Evolutionary conservation across 805 yeast species (phyloP), one percentile per base, ranked within the genome.

Genomic region (Blastobotrys attinorum): DNA sequence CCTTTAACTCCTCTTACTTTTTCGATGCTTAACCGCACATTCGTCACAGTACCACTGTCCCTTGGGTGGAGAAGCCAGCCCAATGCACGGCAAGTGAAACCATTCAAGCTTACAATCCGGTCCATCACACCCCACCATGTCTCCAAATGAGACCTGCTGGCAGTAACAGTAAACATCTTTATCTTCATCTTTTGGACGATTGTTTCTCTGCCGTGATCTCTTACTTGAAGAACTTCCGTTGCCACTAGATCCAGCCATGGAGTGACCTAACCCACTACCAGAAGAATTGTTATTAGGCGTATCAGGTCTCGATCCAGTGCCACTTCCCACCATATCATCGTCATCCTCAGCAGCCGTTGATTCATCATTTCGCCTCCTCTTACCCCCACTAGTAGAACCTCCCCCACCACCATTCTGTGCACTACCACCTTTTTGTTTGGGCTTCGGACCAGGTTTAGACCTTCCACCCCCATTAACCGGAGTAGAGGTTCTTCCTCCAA

Each of bases 111-210:
- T 80, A 67, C 97, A 90, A 46, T 81, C 78, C 29, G 85, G 89
- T 10, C 96, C 97, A 58, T 92, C 98, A 66, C 98, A 92, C 2
- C 95, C 98, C 47, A 92, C 97, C 98, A 92, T 92, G 58, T 92
- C 97, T 16, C 98, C 98, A 60, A 84, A 92, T 3, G 97, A 90
- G 0, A 89, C 95, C 61, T 89, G 96, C 61, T 88, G 86, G 66
- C 98, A 92, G 66, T 90, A 89, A 63, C 98, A 92, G 61, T 90
- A 90, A 2, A 88, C 76, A 0, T 95, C 95, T 57, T 89, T 97
- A 18, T 70, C 71, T 39, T 60, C 63, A 31, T 23, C 31, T 23
- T 15, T 35, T 27, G 42, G 35, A 7, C 29, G 29, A 39, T 31
- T 21, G 29, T 22, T 51, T 40, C 29, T 35, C n/a, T 15, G 59